These are phyloP conservation scores for Fusarium penzigii DNA, from an alignment of 2,329 filamentous ascomycete species.

Conservation along the genomic window DNA sequence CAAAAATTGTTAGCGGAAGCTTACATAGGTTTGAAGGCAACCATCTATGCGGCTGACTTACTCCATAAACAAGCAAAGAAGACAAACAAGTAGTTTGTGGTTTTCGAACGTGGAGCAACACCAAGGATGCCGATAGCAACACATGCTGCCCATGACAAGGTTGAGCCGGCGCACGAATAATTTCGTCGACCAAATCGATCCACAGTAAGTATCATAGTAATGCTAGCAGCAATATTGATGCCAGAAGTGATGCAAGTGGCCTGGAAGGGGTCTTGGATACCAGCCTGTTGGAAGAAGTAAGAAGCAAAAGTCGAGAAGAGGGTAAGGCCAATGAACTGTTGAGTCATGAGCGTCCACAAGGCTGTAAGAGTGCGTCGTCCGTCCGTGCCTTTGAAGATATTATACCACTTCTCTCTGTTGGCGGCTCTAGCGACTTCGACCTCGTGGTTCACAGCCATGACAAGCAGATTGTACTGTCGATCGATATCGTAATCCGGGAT, in stretches of 20 bases:
- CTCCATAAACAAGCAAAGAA: neutral
- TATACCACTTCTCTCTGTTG: slow-evolving; percentile 27
- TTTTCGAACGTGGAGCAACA: neutral
- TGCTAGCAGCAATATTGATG: slow-evolving; percentile 17
- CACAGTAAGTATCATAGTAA: slow-evolving; percentile 10
- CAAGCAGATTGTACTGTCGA: slow-evolving; percentile 28
- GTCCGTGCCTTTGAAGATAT: slow-evolving; percentile 33
- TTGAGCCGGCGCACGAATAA: slow-evolving; percentile 12
- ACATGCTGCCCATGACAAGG: slow-evolving; percentile 10
- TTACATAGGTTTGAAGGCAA: too few species aligned
- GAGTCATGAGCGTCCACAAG: slow-evolving; percentile 27
- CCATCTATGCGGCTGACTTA: neutral
- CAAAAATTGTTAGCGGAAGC: neutral
- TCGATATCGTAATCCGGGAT: slow-evolving; percentile 32
- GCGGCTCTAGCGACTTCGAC: slow-evolving; percentile 20
- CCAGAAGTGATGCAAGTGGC: slow-evolving; percentile 21
- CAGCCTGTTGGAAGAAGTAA: slow-evolving; percentile 39
- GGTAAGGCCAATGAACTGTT: slow-evolving; percentile 20
- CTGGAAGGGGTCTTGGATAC: slow-evolving; percentile 24
- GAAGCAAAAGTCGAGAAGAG: slow-evolving; percentile 51
- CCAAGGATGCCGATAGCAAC: slow-evolving; percentile 9
- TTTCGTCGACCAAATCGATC: slow-evolving; percentile 14
- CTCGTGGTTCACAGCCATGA: slow-evolving; percentile 27
- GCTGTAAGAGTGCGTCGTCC: slow-evolving; percentile 32
- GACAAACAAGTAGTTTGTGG: neutral